Evolutionary conservation across 768 basidiomycete species (phyloP), one percentile per base, ranked within the genome.

Genomic region (Phaeotremella fagi): DNA sequence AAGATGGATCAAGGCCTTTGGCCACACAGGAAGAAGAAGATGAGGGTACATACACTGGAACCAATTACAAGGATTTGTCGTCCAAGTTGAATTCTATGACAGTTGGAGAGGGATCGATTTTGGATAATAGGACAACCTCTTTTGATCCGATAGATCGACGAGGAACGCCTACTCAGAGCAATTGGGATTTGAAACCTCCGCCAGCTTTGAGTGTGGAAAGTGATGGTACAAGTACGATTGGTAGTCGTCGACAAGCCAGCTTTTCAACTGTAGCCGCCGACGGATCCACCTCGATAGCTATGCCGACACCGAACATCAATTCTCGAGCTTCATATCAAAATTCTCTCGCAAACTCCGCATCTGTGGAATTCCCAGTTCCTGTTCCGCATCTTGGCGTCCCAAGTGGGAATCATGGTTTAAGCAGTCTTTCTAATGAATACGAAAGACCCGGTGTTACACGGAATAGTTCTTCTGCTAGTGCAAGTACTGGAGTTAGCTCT

Each of bases 131-230:
- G 18, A 1, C 18, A 9, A 1, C 27, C 1, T 28, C 31, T 16
- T 28, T 12, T n/a, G 45, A 44, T 14, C 36, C 22, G 9, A 16
- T 35, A 6, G 57, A 52, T 55, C 54, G 61, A 23, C 29, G 61
- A 46, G 59, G 61, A 2, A 63, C 61, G 20, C 61, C 61, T 14
- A 60, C 57, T 3, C 55, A 57, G 36, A 28, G 44, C 2, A 45
- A 55, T 23, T 60, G 57, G 57, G 36, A 50, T 25, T 6, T 20
- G 7, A 50, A 48, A 14, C 50, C 59, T 20, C 11, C 22, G 7
- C 38, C 38, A 20, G 12, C 38, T 6, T 41, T 18, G 12, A 41
- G 22, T 20, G 7, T 41, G 18, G 38, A 18, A 12, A 22, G 38
- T 20, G 12, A 41, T 7, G n/a, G n/a, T n/a, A n/a, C n/a, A n/a